Conservation (phyloP, 2,329 filamentous ascomycete genomes). For the Beauveria rudraprayagi region DNA sequence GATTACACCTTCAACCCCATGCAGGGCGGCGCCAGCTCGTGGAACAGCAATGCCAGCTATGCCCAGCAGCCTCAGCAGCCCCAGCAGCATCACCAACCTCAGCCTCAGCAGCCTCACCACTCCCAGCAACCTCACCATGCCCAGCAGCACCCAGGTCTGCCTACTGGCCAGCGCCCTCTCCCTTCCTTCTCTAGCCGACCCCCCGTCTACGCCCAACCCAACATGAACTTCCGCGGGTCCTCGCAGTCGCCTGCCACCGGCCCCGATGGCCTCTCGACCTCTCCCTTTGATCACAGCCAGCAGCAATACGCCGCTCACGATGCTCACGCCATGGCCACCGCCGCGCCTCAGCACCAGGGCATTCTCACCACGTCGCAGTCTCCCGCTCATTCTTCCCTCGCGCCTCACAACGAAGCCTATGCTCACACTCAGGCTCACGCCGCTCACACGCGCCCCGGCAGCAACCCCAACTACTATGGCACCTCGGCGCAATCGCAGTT, state of each 20-base stretch:
- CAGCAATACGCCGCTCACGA: conserved; percentile 43
- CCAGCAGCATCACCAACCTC: no score
- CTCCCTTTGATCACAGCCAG: conserved; percentile 60
- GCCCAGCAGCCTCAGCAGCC: no score
- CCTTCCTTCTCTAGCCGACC: conserved; percentile 16
- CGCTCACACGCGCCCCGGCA: conserved; percentile 39
- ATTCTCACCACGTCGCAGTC: conserved; percentile 17
- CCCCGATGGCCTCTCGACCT: conserved; percentile 55
- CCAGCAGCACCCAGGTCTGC: no score
- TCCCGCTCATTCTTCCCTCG: conserved; percentile 26
- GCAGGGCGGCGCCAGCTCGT: neutral
- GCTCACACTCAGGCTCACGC: conserved; percentile 33
- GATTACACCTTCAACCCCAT: conserved; percentile 45
- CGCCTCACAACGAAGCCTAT: neutral
- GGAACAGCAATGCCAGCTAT: neutral
- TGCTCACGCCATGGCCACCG: conserved; percentile 16
- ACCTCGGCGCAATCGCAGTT: conserved; percentile 39
- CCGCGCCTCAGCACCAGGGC: conserved; percentile 1
- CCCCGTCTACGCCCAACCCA: conserved; percentile 19
- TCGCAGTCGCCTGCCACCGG: conserved; percentile 42
- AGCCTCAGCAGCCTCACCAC: no score
- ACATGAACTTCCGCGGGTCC: conserved; percentile 20
- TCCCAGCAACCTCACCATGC: no score
- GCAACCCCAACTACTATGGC: conserved; percentile 55
- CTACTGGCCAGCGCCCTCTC: conserved; percentile 18